Conservation (phyloP, 2,329 filamentous ascomycete species). For the Oidium heveae region DNA sequence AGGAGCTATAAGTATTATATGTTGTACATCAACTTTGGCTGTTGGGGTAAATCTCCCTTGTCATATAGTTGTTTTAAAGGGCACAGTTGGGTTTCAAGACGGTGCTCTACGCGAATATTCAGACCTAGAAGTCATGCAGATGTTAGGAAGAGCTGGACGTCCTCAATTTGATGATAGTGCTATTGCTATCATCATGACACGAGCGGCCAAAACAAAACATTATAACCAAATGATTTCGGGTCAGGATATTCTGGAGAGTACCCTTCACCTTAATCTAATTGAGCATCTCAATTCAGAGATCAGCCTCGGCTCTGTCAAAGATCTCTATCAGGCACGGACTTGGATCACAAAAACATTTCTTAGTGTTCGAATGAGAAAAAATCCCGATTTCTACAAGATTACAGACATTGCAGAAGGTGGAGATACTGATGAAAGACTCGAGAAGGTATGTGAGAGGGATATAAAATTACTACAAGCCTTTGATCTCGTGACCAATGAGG, state of each 20-base stretch:
- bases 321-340: constrained; percentile 35
- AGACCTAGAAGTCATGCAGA: constrained; percentile 71
- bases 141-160: constrained; percentile 62
- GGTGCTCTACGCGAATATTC: constrained; percentile 42
- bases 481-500: constrained; percentile 25
- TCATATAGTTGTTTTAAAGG: constrained; percentile 63
- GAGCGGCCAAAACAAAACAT: constrained; percentile 30
- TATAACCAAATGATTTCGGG: constrained; percentile 56
- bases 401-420: constrained; percentile 23
- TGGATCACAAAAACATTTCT: constrained; percentile 64
- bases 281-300: constrained; percentile 73
- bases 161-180: constrained; percentile 63
- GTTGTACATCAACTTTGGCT: constrained; percentile 65
- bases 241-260: constrained; percentile 50
- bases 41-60: constrained; percentile 68
- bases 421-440: constrained; percentile 36
- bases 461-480: constrained; percentile 36
- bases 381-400: constrained; percentile 45
- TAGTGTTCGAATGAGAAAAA: constrained; percentile 44
- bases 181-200: constrained; percentile 57
- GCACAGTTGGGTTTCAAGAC: constrained; percentile 42
- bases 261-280: constrained; percentile 51
- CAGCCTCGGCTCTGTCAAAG: constrained; percentile 44
- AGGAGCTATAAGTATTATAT: constrained; percentile 56
- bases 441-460: constrained; percentile 44